phyloP scores from a whole-genome alignment of 2,329 filamentous ascomycete genomes.

The Leptographium galeiforme region DNA sequence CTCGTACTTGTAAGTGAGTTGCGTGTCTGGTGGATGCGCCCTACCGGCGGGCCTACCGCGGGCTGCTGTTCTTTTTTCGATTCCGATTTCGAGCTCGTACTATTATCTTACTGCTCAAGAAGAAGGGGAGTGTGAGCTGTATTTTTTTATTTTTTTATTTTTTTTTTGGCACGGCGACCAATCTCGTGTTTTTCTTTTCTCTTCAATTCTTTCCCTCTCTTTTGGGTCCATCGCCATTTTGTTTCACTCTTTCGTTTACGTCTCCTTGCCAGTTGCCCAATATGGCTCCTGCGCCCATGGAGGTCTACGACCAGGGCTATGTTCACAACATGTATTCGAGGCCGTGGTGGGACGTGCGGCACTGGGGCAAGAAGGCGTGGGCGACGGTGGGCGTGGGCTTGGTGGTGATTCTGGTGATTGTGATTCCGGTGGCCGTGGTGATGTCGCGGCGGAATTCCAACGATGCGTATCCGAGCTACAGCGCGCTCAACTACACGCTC shows the following conservation, averaged over 20 bases:
- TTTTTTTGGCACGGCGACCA: no score
- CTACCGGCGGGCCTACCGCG: background rate
- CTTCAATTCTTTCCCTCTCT: no score
- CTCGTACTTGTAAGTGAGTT: background rate
- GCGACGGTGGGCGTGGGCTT: slow-evolving; percentile 24
- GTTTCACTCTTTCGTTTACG: background rate
- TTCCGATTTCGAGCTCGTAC: no score
- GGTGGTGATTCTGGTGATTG: slow-evolving; percentile 29
- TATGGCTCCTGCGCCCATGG: background rate
- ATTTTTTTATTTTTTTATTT: no score
- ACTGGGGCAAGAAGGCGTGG: slow-evolving; percentile 42
- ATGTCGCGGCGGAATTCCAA: slow-evolving; percentile 19
- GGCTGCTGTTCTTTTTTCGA: background rate
- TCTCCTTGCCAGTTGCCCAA: no score
- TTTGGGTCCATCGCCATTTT: no score
- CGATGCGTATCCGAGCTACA: slow-evolving; percentile 32
- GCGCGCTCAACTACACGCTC: slow-evolving; percentile 30
- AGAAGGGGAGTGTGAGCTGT: no score
- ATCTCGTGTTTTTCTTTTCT: no score
- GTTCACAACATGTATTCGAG: slow-evolving; percentile 5
- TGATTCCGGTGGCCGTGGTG: slow-evolving; percentile 31
- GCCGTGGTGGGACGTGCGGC: slow-evolving; percentile 25
- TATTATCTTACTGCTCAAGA: no score
- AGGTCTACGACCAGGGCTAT: no score
- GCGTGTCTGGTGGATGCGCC: background rate